These are phyloP conservation scores for Arabidopsis suecica DNA, from an alignment of 345 rosid genomes.

Conservation along the genomic window DNA sequence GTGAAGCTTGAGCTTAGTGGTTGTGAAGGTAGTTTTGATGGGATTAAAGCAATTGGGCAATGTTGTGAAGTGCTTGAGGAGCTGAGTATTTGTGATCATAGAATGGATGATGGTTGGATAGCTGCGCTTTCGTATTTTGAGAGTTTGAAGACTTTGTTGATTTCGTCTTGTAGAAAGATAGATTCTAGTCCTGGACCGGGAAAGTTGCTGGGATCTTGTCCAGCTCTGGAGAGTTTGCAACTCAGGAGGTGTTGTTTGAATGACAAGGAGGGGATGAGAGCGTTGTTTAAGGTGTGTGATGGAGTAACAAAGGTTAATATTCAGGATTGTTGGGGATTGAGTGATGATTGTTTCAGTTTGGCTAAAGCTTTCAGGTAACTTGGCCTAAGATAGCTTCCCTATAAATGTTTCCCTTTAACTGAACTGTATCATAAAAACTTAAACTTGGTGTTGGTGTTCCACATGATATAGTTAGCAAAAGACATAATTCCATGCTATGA, in stretches of 20 bases:
- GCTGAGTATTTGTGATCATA: constrained; percentile 68
- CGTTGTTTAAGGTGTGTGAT: constrained; percentile 74
- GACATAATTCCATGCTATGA: background rate
- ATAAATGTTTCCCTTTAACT: background rate
- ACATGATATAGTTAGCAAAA: background rate
- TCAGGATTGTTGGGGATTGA: constrained; percentile 92
- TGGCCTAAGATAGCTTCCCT: background rate
- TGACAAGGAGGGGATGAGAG: constrained; percentile 65
- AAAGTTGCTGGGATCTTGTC: constrained; percentile 72
- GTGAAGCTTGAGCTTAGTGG: constrained; percentile 91
- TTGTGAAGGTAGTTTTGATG: constrained; percentile 96
- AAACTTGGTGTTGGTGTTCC: background rate
- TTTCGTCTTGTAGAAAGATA: constrained; percentile 65
- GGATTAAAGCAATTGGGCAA: constrained; percentile 94
- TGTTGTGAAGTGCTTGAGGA: constrained; percentile 93
- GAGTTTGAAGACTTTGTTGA: constrained; percentile 75
- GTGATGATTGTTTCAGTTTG: constrained; percentile 66
- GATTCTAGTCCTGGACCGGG: constrained; percentile 77
- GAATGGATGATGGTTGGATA: constrained; percentile 97
- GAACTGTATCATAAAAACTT: background rate
- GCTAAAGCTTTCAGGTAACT: constrained; percentile 77
- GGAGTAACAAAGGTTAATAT: constrained; percentile 63
- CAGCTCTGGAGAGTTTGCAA: constrained; percentile 75
- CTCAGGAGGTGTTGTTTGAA: constrained; percentile 71
- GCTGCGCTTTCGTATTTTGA: constrained; percentile 77